Evolutionary conservation across 2,329 filamentous ascomycete genomes (phyloP), one percentile per base, ranked within the genome.

Genomic region (Sclerotinia subarctica): DNA sequence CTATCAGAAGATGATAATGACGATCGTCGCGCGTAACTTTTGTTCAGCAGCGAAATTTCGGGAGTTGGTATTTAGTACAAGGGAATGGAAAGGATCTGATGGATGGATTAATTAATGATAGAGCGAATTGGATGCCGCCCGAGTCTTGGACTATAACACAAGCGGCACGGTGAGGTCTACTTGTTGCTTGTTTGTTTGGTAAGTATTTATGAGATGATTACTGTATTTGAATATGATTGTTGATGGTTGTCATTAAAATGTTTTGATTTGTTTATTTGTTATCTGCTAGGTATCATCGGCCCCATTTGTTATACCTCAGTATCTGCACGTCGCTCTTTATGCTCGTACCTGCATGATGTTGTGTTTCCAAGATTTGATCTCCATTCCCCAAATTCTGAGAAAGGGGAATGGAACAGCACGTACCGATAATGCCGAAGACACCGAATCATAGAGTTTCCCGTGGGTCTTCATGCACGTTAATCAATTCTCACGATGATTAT

Each of bases 281-380:
- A 38, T 42, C 49, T 64, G 24, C 19, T 19, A 60, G 21, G 29
- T 35, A 24, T 19, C 32, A 5, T 53, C 54, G 54, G 64, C 54
- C 56, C 44, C 44, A 19, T 29, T 44, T 21, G 38, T 62, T 38
- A 17, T 35, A 46, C 58, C 29, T 49, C 17, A 63, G 8, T 21
- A 51, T 65, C 26, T 65, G 63, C 63, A 38, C 17, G 63, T 47
- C 63, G 52, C 63, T 35, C 42, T 35, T 44, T 65, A 21, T 57
- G 42, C 21, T 47, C 46, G 64, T 67, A 67, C 64, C 56, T 67
- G 64, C 56, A 67, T 67, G 3, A 67, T 67, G 64, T 62, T 62
- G 64, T 67, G 56, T 62, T 49, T 42, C 53, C 42, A 58, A 58
- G 29, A 62, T 46, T 49, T 66, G 53, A 66, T 66, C 56, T 65